phyloP scores from a whole-genome alignment of 1,284 basidiomycete species.

The Somion occarium region DNA sequence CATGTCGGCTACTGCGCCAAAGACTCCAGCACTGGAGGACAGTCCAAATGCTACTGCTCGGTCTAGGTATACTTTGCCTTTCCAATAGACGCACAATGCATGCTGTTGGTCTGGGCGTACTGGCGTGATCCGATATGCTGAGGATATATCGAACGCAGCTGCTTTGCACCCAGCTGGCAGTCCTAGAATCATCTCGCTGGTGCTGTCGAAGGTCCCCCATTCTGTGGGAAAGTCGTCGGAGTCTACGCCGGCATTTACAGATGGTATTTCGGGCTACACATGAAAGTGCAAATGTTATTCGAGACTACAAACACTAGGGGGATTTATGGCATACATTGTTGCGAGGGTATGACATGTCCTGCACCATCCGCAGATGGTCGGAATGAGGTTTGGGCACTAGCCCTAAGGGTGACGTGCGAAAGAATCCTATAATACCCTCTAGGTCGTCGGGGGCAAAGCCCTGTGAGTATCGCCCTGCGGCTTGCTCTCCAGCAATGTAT shows the following conservation, averaged over 20 bases:
- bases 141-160: no score
- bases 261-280: constrained; percentile 20
- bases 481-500: no score
- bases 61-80: constrained; percentile 28
- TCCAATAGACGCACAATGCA: constrained; percentile 25
- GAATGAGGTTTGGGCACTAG: no score
- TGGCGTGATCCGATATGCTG: constrained; percentile 33
- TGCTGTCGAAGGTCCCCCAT: no score
- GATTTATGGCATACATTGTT: constrained; percentile 31
- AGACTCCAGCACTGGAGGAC: constrained; percentile 31
- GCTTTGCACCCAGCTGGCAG: constrained; percentile 26
- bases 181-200: constrained; percentile 19
- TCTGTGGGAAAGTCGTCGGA: no score
- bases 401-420: no score
- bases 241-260: no score
- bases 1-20: constrained; percentile 34
- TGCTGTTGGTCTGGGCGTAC: constrained; percentile 29
- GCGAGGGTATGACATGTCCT: no score
- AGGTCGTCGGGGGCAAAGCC: constrained; percentile 25
- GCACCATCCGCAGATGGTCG: no score
- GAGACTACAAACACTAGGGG: constrained; percentile 21
- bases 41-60: constrained; percentile 29
- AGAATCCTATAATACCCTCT: constrained; percentile 31
- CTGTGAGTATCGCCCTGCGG: no score
- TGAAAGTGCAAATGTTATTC: constrained; percentile 35